phyloP scores from a whole-genome alignment of 768 basidiomycete species.

The Pleurotus eryngii region DNA sequence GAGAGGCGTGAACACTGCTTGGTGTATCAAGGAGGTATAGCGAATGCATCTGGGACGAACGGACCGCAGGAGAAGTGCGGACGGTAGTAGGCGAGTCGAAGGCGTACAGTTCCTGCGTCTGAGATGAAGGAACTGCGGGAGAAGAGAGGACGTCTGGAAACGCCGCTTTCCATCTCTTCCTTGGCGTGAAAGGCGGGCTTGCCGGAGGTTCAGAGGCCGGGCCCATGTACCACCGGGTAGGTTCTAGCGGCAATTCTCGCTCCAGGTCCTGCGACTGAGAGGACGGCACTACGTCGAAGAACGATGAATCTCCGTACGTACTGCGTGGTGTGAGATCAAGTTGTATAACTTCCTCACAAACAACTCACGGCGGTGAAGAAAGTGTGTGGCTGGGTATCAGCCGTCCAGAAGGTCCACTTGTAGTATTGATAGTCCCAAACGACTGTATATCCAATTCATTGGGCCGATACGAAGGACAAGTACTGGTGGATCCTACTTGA shows the following conservation, averaged over 20 bases:
- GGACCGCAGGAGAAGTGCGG: constrained; percentile 2
- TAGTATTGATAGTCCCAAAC: too few relatives aligned
- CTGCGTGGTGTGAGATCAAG: background rate
- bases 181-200: background rate
- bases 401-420: too few relatives aligned
- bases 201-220: too few relatives aligned
- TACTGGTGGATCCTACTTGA: too few relatives aligned
- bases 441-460: too few relatives aligned
- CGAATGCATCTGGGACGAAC: constrained; percentile 2
- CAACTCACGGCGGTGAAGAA: background rate
- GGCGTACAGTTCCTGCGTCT: background rate
- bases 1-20: too few relatives aligned
- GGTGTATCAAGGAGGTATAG: too few relatives aligned
- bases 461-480: too few relatives aligned
- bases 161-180: background rate
- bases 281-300: background rate
- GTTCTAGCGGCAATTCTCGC: too few relatives aligned
- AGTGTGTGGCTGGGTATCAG: background rate
- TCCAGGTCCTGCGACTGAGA: constrained; percentile 9
- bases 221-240: too few relatives aligned
- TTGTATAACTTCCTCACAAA: background rate
- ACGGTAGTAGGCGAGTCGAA: constrained; percentile 18
- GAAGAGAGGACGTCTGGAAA: background rate
- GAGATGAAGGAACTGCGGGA: constrained; percentile 2
- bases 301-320: background rate